phyloP scores from a whole-genome alignment of 2,329 filamentous ascomycete species.

The Apiospora marii region DNA sequence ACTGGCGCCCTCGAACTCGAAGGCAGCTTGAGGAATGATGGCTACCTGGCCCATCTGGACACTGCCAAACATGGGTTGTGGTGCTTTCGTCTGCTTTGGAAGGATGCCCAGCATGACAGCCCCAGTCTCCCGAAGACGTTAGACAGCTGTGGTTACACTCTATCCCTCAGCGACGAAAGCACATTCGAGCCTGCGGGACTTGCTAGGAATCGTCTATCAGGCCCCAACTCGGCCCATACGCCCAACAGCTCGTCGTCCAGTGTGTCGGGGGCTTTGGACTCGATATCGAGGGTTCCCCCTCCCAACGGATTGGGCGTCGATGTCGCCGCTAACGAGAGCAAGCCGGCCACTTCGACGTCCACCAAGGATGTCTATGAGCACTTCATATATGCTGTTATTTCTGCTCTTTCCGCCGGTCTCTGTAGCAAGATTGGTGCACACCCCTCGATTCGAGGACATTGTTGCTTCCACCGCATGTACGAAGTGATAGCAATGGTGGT shows the following conservation, averaged over 20 bases:
- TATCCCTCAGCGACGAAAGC: constrained; percentile 58
- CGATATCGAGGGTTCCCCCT: background rate
- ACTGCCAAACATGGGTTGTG: constrained; percentile 58
- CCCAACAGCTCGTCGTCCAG: constrained; percentile 56
- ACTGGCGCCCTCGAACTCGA: constrained; percentile 61
- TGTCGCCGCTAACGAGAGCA: constrained; percentile 42
- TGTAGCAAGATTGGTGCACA: constrained; percentile 58
- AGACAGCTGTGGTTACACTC: constrained; percentile 52
- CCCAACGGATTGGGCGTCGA: constrained; percentile 13
- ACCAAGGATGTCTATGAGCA: constrained; percentile 59
- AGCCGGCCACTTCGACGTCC: constrained; percentile 44
- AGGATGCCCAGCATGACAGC: constrained; percentile 43
- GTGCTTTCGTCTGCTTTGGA: constrained; percentile 59
- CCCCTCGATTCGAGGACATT: constrained; percentile 62
- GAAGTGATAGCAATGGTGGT: constrained; percentile 40
- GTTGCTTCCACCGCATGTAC: constrained; percentile 49
- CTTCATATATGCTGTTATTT: constrained; percentile 61
- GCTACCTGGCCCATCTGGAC: constrained; percentile 63
- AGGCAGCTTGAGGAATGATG: constrained; percentile 57
- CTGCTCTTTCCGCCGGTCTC: constrained; percentile 58
- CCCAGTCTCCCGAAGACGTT: constrained; percentile 41
- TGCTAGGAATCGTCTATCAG: constrained; percentile 51
- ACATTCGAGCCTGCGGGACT: constrained; percentile 58
- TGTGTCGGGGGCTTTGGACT: constrained; percentile 38
- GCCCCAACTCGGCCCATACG: constrained; percentile 51